Evolutionary conservation across 2,329 filamentous ascomycete genomes (phyloP).

Genomic region (Trichoderma aggressivum): DNA sequence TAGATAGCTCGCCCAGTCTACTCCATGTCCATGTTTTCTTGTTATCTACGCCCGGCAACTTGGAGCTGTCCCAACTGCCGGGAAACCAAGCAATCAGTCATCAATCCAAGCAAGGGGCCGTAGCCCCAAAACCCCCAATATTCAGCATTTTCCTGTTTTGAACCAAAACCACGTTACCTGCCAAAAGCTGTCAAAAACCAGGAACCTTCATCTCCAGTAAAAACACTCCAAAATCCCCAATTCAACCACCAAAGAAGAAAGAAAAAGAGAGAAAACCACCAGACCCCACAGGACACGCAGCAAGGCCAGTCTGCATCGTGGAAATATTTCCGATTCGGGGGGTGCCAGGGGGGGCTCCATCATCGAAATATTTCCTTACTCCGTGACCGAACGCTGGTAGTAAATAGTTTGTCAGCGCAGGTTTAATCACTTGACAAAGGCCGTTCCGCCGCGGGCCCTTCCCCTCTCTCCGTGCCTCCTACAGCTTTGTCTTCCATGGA

Average conservation of each 20-base stretch:
- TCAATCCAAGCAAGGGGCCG: neutral
- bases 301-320: neutral
- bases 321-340: constrained; percentile 8
- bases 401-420: neutral
- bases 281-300: neutral
- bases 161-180: neutral
- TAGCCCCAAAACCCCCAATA: neutral
- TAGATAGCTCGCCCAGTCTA: neutral
- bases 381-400: neutral
- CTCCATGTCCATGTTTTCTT: neutral
- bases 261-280: neutral
- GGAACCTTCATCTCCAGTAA: neutral
- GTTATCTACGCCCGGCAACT: neutral
- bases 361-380: neutral
- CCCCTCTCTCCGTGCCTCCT: neutral
- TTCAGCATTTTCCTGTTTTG: neutral
- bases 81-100: neutral
- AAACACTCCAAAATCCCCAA: neutral
- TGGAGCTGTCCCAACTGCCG: neutral
- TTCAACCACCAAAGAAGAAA: neutral
- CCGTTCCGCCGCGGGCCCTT: neutral
- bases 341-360: neutral
- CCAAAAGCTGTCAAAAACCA: neutral
- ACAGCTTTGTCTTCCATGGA: neutral
- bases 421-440: neutral